These are phyloP conservation scores for Podila epigama DNA, from an alignment of 192 early-diverging fungal species.

Conservation along the genomic window DNA sequence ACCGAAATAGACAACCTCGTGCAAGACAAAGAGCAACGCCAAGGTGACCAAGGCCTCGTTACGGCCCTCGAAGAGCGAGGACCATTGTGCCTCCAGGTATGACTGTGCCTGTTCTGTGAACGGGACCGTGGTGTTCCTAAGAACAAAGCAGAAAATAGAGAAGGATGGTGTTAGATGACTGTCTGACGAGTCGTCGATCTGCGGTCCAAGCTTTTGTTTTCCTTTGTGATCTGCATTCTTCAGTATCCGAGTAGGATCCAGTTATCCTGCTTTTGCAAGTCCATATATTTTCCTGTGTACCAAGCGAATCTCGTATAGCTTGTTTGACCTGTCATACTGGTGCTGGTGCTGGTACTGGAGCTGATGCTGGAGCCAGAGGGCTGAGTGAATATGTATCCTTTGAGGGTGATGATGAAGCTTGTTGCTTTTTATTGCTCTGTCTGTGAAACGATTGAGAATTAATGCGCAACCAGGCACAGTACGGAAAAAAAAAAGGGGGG, in stretches of 20 bases:
- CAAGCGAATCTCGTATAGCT: no score
- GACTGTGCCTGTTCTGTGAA: constrained; percentile 21
- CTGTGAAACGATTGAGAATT: neutral
- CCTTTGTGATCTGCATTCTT: no score
- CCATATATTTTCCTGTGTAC: no score
- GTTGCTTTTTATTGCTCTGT: neutral
- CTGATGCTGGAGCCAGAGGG: neutral
- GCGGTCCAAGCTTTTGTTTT: no score
- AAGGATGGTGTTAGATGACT: neutral
- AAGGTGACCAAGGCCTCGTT: constrained; percentile 77
- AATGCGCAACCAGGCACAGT: no score
- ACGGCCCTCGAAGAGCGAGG: constrained; percentile 68
- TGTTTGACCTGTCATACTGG: no score
- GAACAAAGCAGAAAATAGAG: no score
- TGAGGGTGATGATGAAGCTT: neutral
- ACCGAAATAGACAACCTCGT: constrained; percentile 94
- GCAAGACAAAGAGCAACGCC: constrained; percentile 80
- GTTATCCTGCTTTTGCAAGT: no score
- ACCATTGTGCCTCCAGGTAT: constrained; percentile 69
- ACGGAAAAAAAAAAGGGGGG: no score
- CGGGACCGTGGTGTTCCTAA: constrained; percentile 33
- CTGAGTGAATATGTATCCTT: neutral
- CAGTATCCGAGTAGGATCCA: no score
- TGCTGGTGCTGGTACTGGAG: no score
- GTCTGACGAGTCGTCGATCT: neutral